A percentile compares a stretch with the other conserved stretches of the same genome.
Conservation (phyloP, 805 yeast genomes). For the Lipomyces japonicus region DNA sequence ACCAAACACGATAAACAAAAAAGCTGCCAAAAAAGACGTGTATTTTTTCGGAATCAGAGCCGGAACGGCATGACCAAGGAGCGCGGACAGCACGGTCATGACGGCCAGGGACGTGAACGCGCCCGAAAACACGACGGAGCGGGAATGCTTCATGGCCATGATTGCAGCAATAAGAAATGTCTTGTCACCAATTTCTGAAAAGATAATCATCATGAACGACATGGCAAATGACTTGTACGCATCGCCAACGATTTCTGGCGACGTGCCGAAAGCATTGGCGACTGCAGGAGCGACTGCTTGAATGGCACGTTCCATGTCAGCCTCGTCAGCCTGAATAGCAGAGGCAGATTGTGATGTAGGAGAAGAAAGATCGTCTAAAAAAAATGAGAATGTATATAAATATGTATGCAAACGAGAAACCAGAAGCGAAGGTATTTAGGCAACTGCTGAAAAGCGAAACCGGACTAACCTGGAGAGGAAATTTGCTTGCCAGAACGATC, state of each 20-base stretch:
- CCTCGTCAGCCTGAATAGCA: not conserved
- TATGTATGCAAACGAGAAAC: no score
- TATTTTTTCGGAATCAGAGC: constrained; percentile 70
- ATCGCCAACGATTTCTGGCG: constrained; percentile 11
- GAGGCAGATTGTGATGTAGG: not conserved
- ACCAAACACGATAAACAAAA: constrained; percentile 80
- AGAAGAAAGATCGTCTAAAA: no score
- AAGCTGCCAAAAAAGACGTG: constrained; percentile 78
- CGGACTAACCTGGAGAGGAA: no score
- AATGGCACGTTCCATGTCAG: constrained; percentile 22
- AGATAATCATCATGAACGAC: constrained; percentile 85
- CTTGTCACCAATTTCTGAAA: constrained; percentile 97
- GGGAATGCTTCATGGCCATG: constrained; percentile 94
- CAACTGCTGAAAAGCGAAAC: no score
- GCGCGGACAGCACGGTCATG: constrained; percentile 88
- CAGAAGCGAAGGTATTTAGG: no score
- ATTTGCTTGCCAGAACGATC: not conserved
- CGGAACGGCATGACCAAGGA: constrained; percentile 90
- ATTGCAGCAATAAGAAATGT: constrained; percentile 94
- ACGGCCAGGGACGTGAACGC: constrained; percentile 79
- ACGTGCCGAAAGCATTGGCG: constrained; percentile 18
- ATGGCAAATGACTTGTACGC: constrained; percentile 49
- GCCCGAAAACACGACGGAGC: constrained; percentile 79
- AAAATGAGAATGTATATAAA: no score
- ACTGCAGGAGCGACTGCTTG: constrained; percentile 20